Evolutionary conservation across 1,284 basidiomycete species (phyloP), one percentile per base, ranked within the genome.

Genomic region (Bjerkandera adusta): DNA sequence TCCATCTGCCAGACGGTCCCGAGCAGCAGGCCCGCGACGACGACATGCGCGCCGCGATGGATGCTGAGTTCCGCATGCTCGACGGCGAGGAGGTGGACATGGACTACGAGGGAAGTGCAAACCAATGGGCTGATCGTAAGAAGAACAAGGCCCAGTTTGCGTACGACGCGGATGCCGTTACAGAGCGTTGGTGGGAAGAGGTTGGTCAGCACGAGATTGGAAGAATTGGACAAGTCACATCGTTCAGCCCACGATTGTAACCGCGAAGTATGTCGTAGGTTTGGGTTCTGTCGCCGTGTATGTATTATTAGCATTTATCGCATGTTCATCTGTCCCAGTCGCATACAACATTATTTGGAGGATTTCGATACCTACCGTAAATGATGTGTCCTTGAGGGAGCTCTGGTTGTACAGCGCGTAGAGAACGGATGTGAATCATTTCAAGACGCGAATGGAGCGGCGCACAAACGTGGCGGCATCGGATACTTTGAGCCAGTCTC

Each of bases 1-100:
- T 81, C 60, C 79, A 83, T 55, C 57, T 81, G 0, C 65, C 65
- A 0, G 80, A 82, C 48, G 78, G 80, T 0, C 72, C 72, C 1
- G 74, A 72, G 42, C 81, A 84, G 49, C 58, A 69, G 40, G 60
- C 59, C 29, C 68, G 81, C 13, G 80, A 83, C 49, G 54, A 51
- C 13, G 64, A 70, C 5, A 82, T 83, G 79, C 66, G 66, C 12
- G 48, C 45, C 4, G 75, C 73, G 16, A 78, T 75, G 75, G 69
- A 66, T 24, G 54, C 57, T 0, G 70, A 72, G 42, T 48, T 72
- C 25, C 44, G 46, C 8, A 24, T 50, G 36, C 24, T 50, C 12
- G 38, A 38, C n/a, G 36, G 55, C 45, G 48, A 50, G 50, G 22
- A 52, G 5, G 36, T 56, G 52, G 36, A 52, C 48, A 38, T 55